phyloP scores from a whole-genome alignment of 2,329 filamentous ascomycete genomes.

The Xylariaceae sp. region DNA sequence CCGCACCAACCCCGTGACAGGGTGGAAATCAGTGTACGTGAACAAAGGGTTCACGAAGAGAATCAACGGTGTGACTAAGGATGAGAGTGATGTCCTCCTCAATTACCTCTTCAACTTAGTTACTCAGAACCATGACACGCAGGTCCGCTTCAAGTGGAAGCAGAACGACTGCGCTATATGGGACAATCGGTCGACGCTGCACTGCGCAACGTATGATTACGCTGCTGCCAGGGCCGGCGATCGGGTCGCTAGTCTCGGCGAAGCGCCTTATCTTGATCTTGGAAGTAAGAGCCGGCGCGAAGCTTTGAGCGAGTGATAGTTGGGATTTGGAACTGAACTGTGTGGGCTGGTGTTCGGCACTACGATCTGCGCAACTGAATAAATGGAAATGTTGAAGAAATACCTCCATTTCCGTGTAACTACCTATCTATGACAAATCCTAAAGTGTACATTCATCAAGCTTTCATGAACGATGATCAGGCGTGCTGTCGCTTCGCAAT shows the following conservation, averaged over 20 bases:
- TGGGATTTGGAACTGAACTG: conserved; percentile 12
- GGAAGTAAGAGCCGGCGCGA: conserved; percentile 39
- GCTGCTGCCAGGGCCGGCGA: conserved; percentile 42
- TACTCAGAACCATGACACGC: conserved; percentile 54
- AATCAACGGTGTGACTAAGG: conserved; percentile 51
- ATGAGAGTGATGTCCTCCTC: conserved; percentile 51
- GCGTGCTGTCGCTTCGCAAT: too few relatives aligned
- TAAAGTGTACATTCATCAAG: too few relatives aligned
- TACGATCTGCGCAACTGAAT: too few relatives aligned
- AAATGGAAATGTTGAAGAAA: too few relatives aligned
- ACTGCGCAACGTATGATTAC: conserved; percentile 61
- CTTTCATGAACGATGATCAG: too few relatives aligned
- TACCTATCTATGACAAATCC: too few relatives aligned
- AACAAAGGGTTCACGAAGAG: conserved; percentile 50
- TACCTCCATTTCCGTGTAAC: too few relatives aligned
- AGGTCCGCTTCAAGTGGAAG: conserved; percentile 52
- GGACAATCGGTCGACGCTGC: conserved; percentile 57
- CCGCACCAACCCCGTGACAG: conserved; percentile 57
- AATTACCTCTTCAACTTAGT: conserved; percentile 46
- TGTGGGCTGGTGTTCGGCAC: too few relatives aligned
- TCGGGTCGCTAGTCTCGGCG: conserved; percentile 45
- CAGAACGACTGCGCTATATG: conserved; percentile 58
- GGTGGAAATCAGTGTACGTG: conserved; percentile 52
- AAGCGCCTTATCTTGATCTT: conserved; percentile 44
- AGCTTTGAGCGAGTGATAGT: conserved; percentile 27